Conservation (phyloP, 495 filamentous ascomycete species). For the Lasiosphaeris hirsuta region DNA sequence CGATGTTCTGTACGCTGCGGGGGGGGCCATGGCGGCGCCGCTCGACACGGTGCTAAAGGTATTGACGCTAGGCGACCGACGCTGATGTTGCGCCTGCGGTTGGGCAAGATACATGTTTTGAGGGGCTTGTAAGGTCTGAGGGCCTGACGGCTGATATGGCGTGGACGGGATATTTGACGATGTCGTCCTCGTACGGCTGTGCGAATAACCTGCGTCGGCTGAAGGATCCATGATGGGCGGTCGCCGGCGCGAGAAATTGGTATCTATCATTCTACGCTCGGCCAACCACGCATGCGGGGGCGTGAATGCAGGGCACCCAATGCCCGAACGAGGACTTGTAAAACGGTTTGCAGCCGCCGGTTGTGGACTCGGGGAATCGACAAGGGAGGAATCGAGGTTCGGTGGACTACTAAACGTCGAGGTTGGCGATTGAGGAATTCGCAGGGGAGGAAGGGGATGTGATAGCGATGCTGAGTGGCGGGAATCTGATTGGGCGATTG, state of each 20-base stretch:
- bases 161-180: slow-evolving; percentile 58
- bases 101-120: slow-evolving; percentile 38
- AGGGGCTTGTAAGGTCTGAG: slow-evolving; percentile 13
- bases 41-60: slow-evolving; percentile 68
- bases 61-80: slow-evolving; percentile 67
- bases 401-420: background rate
- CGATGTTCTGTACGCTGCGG: slow-evolving; percentile 47
- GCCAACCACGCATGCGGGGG: slow-evolving; percentile 17
- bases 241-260: slow-evolving; percentile 29
- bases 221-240: slow-evolving; percentile 36
- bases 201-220: slow-evolving; percentile 35
- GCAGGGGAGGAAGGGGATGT: slow-evolving; percentile 3
- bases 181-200: slow-evolving; percentile 56
- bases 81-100: slow-evolving; percentile 43
- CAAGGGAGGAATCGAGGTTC: background rate
- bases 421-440: background rate
- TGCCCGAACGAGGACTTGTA: background rate
- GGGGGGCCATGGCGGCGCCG: slow-evolving; percentile 41
- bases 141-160: slow-evolving; percentile 11
- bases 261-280: slow-evolving; percentile 22
- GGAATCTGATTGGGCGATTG: slow-evolving; percentile 1
- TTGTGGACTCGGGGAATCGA: background rate
- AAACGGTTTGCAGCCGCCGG: background rate
- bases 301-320: background rate
- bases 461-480: slow-evolving; percentile 1